Conservation (phyloP, 352 stramenopile species). For the Phytophthora tubulina region DNA sequence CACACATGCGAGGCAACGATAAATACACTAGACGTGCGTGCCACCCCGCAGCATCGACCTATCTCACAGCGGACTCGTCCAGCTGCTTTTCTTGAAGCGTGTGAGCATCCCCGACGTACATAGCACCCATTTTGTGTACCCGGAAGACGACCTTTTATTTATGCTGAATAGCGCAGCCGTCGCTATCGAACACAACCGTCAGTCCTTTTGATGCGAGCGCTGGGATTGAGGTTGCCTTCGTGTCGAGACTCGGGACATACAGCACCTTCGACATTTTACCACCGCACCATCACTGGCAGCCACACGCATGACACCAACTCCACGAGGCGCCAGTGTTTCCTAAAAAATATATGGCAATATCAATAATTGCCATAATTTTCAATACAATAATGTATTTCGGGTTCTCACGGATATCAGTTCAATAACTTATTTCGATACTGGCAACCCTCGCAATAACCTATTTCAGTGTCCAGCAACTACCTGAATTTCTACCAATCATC, state of each 20-base stretch:
- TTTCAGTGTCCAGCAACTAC: too few relatives aligned
- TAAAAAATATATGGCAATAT: too few relatives aligned
- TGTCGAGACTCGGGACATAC: constrained; percentile 13
- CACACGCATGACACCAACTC: constrained; percentile 22
- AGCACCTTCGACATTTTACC: constrained; percentile 22
- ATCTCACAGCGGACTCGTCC: not conserved
- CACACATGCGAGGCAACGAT: constrained; percentile 4
- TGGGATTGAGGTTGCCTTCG: constrained; percentile 30
- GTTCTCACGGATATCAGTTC: too few relatives aligned
- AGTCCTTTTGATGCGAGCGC: constrained; percentile 14
- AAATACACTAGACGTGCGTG: constrained; percentile 28
- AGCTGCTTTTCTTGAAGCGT: constrained; percentile 1
- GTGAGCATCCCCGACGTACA: constrained; percentile 15
- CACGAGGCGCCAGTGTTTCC: too few relatives aligned
- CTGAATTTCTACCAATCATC: too few relatives aligned
- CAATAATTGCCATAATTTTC: too few relatives aligned
- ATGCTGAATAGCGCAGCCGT: constrained; percentile 16
- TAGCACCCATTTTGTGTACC: not conserved
- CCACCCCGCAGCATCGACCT: constrained; percentile 11
- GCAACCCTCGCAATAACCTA: too few relatives aligned
- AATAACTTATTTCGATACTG: too few relatives aligned
- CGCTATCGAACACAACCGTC: constrained; percentile 6
- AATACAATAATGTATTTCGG: too few relatives aligned
- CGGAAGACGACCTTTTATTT: constrained; percentile 1
- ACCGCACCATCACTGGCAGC: not conserved